Percentiles rank a stretch among this genome's conserved stretches.
Conservation (phyloP, 306 rosid species). For the Bauhinia variegata region DNA sequence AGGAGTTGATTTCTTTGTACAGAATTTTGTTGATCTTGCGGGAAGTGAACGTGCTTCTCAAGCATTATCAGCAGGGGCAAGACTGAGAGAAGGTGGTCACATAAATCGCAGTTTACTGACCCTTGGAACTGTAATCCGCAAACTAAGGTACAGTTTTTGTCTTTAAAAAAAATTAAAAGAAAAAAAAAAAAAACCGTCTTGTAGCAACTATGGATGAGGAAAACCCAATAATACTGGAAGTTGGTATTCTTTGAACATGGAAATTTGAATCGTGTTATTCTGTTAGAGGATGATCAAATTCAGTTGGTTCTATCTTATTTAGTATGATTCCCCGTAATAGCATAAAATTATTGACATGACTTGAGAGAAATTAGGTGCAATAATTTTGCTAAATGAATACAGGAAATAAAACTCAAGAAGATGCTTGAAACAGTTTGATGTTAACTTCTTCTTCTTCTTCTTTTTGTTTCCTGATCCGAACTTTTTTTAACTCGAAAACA, state of each 20-base stretch:
- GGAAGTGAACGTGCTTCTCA: constrained; percentile 97
- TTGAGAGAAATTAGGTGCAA: constrained; percentile 13
- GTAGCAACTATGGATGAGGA: neutral
- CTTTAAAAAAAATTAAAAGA: no score
- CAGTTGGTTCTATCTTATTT: neutral
- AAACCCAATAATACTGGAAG: neutral
- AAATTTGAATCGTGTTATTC: neutral
- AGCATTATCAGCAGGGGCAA: constrained; percentile 70
- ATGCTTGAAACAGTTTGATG: constrained; percentile 3
- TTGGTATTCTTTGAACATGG: neutral
- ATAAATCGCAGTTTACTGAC: constrained; percentile 89
- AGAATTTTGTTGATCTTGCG: constrained; percentile 94
- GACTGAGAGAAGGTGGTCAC: constrained; percentile 94
- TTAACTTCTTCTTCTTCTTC: constrained; percentile 21
- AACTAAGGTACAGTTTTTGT: constrained; percentile 63
- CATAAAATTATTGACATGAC: constrained; percentile 10
- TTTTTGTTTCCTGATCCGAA: constrained; percentile 19
- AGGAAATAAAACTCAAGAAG: constrained; percentile 8
- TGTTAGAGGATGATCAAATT: neutral
- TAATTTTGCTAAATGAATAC: constrained; percentile 14
- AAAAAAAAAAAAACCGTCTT: neutral
- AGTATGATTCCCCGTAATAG: constrained; percentile 6
- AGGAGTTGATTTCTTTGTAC: constrained; percentile 33
- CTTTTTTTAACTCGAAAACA: neutral
- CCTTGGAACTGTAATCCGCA: constrained; percentile 89